A percentile compares a stretch with the other conserved stretches of the same genome.
Conservation (phyloP, 23 red algal species). For the Gracilaria caudata region DNA sequence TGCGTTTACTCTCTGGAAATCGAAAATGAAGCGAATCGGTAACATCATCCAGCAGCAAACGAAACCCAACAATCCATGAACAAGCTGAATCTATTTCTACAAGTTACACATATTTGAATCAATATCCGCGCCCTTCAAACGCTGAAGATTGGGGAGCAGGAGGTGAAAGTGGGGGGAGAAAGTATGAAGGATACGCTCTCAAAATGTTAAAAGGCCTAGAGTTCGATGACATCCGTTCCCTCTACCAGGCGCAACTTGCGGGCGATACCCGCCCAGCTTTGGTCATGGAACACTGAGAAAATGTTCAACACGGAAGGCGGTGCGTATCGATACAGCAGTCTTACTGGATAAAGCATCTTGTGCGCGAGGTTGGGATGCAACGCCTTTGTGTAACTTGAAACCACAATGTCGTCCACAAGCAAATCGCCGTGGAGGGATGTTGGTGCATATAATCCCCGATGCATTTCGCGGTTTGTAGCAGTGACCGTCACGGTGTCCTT, state of each 20-base stretch:
- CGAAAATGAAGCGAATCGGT: slow-evolving; percentile 6
- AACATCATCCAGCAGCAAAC: neutral
- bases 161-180: neutral
- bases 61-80: slow-evolving; percentile 11
- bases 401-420: slow-evolving; percentile 72
- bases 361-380: slow-evolving; percentile 62
- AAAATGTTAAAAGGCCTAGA: slow-evolving; percentile 6
- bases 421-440: slow-evolving; percentile 66
- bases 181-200: neutral
- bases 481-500: slow-evolving; percentile 21
- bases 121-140: neutral
- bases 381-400: slow-evolving; percentile 73
- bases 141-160: neutral
- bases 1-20: neutral
- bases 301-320: slow-evolving; percentile 33
- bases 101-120: slow-evolving; percentile 30
- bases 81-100: slow-evolving; percentile 19
- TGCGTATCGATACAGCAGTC: slow-evolving; percentile 59
- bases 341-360: slow-evolving; percentile 58
- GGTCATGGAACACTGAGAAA: slow-evolving; percentile 54
- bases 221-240: slow-evolving; percentile 38
- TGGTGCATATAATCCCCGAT: slow-evolving; percentile 66
- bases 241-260: slow-evolving; percentile 30
- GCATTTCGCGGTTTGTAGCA: slow-evolving; percentile 1
- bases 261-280: slow-evolving; percentile 31